These are phyloP conservation scores for Gossypium herbaceum DNA, from an alignment of 345 rosid genomes.

Conservation along the genomic window DNA sequence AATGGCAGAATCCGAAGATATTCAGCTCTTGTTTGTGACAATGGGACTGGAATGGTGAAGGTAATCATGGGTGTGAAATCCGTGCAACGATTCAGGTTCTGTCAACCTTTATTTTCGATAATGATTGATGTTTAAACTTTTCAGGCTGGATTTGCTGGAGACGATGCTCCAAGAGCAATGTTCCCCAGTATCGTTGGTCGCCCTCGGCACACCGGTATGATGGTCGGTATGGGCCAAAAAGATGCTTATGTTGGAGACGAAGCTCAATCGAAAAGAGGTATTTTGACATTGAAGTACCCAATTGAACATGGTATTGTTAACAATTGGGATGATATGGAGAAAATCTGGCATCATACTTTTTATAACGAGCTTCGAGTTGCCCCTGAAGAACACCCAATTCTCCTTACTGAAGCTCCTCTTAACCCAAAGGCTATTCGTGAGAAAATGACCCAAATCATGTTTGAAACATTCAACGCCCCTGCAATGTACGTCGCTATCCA, in stretches of 20 bases:
- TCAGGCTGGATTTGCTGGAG: conserved; percentile 62
- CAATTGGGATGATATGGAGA: conserved; percentile 98
- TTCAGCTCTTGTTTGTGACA: conserved; percentile 64
- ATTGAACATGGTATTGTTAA: conserved; percentile 88
- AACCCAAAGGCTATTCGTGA: conserved; percentile 77
- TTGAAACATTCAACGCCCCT: conserved; percentile 85
- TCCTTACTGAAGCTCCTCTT: conserved; percentile 76
- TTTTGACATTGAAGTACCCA: conserved; percentile 70
- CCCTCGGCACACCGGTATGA: conserved; percentile 93
- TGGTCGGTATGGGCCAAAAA: conserved; percentile 83
- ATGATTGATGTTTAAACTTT: conserved; percentile 27
- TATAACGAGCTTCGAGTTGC: conserved; percentile 80
- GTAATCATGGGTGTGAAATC: conserved; percentile 24
- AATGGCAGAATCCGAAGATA: conserved; percentile 56
- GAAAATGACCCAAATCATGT: conserved; percentile 94
- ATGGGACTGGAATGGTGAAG: conserved; percentile 34
- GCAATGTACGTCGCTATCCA: conserved; percentile 93
- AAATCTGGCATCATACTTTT: conserved; percentile 95
- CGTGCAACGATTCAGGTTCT: background rate
- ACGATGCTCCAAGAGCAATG: conserved; percentile 67
- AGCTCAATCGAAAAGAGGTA: conserved; percentile 75
- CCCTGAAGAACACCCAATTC: conserved; percentile 72
- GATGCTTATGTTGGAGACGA: conserved; percentile 95
- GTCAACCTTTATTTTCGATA: background rate
- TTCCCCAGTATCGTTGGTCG: conserved; percentile 73